Base-by-base conservation (phyloP, 176 grass and related monocot genomes). In the Secale cereale region DNA sequence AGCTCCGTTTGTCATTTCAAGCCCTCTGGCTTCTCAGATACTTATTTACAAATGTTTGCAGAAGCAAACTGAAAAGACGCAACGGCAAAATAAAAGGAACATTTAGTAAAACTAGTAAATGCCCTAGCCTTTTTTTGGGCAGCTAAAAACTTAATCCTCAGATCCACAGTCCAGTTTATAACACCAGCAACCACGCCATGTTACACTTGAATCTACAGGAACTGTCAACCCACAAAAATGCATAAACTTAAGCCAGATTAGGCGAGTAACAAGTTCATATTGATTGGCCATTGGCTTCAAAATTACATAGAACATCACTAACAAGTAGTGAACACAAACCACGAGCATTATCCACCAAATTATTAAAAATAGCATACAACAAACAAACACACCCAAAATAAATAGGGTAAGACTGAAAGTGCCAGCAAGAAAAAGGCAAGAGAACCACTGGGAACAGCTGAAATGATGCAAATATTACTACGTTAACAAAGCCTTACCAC, bases 321-420 rank as follows among this genome's bases (percentile, higher is more conserved):
- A 40, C 14, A 63, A 30, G 31, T 71, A 30, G 31, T 71, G 46
- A 50, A 11, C 26, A 76, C 33, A 65, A 52, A 31, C 59, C 40
- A 48, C 45, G 25, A 32, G 35, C 19, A 82, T 45, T 5, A 22
- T 72, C 35, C 8, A 17, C 23, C 39, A 10, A 83, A 41, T 88
- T 62, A 77, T 78, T 88, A 78, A 35, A 81, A 86, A 59, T 46
- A 88, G 52, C 60, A 67, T 28, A 31, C 41, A 54, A 52, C 14
- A 78, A 77, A 78, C 25, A 48, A 45, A 60, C 13, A 37, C 2
- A 9, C 20, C 5, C 5, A 30, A 29, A 64, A 72, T 30, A 41
- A 77, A 33, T 23, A 54, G 22, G 15, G 14, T 82, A 17, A 45
- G 25, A 37, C n/a, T 11, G 30, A 19, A 75, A 78, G 27, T 77